phyloP scores from a whole-genome alignment of 805 yeast genomes.

The Candida vaughaniae region DNA sequence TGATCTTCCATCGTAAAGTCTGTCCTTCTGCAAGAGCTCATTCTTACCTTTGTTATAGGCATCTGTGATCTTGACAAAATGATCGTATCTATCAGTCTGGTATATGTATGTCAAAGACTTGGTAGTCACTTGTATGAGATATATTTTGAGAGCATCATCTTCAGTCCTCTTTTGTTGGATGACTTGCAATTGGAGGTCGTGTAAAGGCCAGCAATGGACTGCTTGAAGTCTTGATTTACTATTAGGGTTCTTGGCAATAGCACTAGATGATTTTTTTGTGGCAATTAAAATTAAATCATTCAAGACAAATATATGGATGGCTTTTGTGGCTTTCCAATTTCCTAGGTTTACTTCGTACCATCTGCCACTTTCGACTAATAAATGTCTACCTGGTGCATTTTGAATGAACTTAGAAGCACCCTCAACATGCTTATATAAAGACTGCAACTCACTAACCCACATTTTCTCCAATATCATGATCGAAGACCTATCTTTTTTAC shows the following conservation, averaged over 20 bases:
- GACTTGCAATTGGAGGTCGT: slow-evolving; percentile 53
- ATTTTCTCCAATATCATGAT: slow-evolving; percentile 71
- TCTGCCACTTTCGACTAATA: slow-evolving; percentile 72
- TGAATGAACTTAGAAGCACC: slow-evolving; percentile 85
- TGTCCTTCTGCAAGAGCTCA: slow-evolving; percentile 39
- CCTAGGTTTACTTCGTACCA: slow-evolving; percentile 88
- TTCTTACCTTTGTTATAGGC: slow-evolving; percentile 62
- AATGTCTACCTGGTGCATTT: slow-evolving; percentile 75
- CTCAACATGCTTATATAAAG: slow-evolving; percentile 77
- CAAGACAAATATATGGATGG: slow-evolving; percentile 71
- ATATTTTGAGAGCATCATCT: slow-evolving; percentile 22
- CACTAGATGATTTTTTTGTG: slow-evolving; percentile 42
- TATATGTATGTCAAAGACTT: slow-evolving; percentile 53
- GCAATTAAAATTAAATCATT: slow-evolving; percentile 80
- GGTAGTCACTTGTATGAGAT: slow-evolving; percentile 46
- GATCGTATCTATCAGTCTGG: slow-evolving; percentile 61
- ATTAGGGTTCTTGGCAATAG: slow-evolving; percentile 26
- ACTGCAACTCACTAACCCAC: slow-evolving; percentile 74
- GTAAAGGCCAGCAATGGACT: slow-evolving; percentile 74
- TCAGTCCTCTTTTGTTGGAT: slow-evolving; percentile 27
- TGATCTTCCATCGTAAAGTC: slow-evolving; percentile 22
- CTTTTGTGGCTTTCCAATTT: slow-evolving; percentile 75
- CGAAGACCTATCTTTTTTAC: slow-evolving; percentile 61
- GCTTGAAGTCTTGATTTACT: slow-evolving; percentile 53
- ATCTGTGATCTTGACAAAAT: slow-evolving; percentile 51